These are phyloP conservation scores for Xylariaceae sp. DNA, from an alignment of 2,329 filamentous ascomycete genomes.

Conservation along the genomic window DNA sequence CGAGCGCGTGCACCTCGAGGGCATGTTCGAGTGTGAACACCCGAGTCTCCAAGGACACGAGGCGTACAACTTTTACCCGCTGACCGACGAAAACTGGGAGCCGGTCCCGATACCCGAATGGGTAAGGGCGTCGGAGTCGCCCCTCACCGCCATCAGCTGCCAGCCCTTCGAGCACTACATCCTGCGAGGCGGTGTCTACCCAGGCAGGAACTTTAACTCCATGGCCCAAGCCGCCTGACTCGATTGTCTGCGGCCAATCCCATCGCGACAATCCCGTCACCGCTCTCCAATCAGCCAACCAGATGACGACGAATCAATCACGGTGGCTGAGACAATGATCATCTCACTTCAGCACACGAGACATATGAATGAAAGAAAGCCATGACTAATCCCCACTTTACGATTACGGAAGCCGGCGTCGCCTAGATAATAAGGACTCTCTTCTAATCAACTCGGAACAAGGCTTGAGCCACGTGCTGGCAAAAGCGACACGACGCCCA, in stretches of 20 bases:
- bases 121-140: constrained; percentile 27
- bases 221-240: constrained; percentile 18
- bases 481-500: too few species aligned
- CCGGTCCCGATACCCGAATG: constrained; percentile 26
- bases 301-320: too few species aligned
- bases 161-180: constrained; percentile 38
- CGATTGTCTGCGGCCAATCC: not conserved
- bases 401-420: too few species aligned
- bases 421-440: too few species aligned
- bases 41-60: constrained; percentile 34
- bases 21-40: constrained; percentile 40
- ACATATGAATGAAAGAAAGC: too few species aligned
- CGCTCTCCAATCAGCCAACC: too few species aligned
- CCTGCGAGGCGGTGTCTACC: constrained; percentile 35
- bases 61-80: constrained; percentile 37
- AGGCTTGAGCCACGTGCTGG: too few species aligned
- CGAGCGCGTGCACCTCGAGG: constrained; percentile 40
- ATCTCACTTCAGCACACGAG: too few species aligned
- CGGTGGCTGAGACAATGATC: too few species aligned
- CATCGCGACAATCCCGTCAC: too few species aligned
- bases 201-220: constrained; percentile 17
- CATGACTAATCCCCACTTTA: too few species aligned
- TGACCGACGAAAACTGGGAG: constrained; percentile 39
- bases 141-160: constrained; percentile 33
- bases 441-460: too few species aligned